A percentile compares a stretch with the other conserved stretches of the same genome.
These are phyloP conservation scores for Trichoderma atrobrunneum DNA, from an alignment of 2,329 filamentous ascomycete genomes.

Conservation along the genomic window DNA sequence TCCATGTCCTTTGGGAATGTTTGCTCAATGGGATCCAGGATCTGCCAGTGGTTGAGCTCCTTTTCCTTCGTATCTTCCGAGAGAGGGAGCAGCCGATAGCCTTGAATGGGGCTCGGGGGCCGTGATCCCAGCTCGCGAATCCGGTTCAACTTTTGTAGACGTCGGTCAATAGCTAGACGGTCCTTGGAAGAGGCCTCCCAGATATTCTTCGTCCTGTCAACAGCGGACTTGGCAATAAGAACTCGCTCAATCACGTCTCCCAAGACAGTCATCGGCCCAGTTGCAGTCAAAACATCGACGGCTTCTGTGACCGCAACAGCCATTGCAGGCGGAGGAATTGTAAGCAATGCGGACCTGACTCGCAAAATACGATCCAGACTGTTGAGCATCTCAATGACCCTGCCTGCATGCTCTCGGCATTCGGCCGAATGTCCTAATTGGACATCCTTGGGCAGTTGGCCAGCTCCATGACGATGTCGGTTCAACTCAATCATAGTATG, in stretches of 20 bases:
- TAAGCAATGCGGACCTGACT: slow-evolving; percentile 31
- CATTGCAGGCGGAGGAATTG: slow-evolving; percentile 58
- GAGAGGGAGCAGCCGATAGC: slow-evolving; percentile 32
- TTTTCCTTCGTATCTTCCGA: slow-evolving; percentile 29
- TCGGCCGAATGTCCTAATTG: slow-evolving; percentile 46
- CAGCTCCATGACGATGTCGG: slow-evolving; percentile 50
- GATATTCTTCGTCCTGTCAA: slow-evolving; percentile 54
- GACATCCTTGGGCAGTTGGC: slow-evolving; percentile 39
- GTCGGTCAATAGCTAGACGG: slow-evolving; percentile 44
- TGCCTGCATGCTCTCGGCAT: slow-evolving; percentile 51
- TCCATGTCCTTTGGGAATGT: slow-evolving; percentile 40
- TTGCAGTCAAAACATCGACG: slow-evolving; percentile 63
- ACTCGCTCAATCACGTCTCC: slow-evolving; percentile 53
- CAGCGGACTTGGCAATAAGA: slow-evolving; percentile 48
- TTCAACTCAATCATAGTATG: slow-evolving; percentile 63
- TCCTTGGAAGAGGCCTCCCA: slow-evolving; percentile 60
- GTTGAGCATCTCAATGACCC: slow-evolving; percentile 48
- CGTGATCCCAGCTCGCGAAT: slow-evolving; percentile 35
- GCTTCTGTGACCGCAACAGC: slow-evolving; percentile 62
- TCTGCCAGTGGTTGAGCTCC: slow-evolving; percentile 35
- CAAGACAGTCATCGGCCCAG: slow-evolving; percentile 51
- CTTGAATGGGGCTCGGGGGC: slow-evolving; percentile 28
- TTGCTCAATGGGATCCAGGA: slow-evolving; percentile 35
- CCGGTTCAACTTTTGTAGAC: slow-evolving; percentile 34
- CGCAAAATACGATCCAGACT: slow-evolving; percentile 39